Percentiles rank a stretch among this genome's conserved stretches.
These are phyloP conservation scores for Geotrichum candidum DNA, from an alignment of 1,139 yeast species.

Conservation along the genomic window DNA sequence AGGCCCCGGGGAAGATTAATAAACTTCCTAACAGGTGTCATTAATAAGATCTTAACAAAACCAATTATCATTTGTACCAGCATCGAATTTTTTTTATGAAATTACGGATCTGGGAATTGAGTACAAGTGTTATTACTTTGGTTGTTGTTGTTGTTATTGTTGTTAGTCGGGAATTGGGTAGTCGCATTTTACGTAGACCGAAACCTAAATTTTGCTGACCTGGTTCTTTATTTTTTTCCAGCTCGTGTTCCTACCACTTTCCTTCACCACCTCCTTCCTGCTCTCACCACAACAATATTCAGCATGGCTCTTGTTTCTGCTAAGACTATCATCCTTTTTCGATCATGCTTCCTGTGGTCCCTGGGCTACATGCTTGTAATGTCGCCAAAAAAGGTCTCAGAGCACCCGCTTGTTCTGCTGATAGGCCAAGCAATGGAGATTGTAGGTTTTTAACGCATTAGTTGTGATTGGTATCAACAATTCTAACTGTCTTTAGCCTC, in stretches of 20 bases:
- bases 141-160: too few relatives aligned
- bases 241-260: not conserved
- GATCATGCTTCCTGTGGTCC: constrained; percentile 42
- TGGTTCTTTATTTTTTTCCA: not conserved
- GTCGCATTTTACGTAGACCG: too few relatives aligned
- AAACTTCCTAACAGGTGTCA: too few relatives aligned
- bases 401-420: constrained; percentile 44
- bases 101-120: too few relatives aligned
- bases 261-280: not conserved
- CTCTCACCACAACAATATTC: not conserved
- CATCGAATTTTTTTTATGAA: too few relatives aligned
- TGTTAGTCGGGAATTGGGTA: too few relatives aligned
- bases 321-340: constrained; percentile 28
- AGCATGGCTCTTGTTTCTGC: constrained; percentile 28
- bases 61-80: too few relatives aligned
- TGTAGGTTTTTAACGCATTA: constrained; percentile 21
- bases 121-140: too few relatives aligned
- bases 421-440: constrained; percentile 54
- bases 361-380: constrained; percentile 40
- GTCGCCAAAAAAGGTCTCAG: constrained; percentile 36
- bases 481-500: constrained; percentile 26
- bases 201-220: too few relatives aligned
- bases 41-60: too few relatives aligned
- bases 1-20: too few relatives aligned
- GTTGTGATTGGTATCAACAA: not conserved